Evolutionary conservation across 768 basidiomycete species (phyloP).

Genomic region (Podaxis sp.): DNA sequence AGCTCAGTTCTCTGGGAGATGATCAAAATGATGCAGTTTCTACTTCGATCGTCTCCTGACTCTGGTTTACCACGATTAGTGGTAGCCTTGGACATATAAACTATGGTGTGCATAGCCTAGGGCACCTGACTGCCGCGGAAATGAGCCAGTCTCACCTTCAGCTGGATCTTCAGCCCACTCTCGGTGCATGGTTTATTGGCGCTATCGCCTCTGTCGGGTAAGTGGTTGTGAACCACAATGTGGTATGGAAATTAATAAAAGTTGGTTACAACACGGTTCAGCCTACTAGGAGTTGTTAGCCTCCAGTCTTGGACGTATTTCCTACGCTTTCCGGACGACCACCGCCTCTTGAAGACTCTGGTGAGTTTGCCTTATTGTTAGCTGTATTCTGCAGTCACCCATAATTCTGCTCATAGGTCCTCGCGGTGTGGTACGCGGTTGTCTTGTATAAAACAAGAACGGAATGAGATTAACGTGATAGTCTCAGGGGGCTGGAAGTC

Average conservation of each 20-base stretch:
- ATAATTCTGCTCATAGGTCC: not conserved
- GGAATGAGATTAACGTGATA: not conserved
- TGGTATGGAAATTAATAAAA: not conserved
- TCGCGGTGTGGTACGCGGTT: not conserved
- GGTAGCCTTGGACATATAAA: not conserved
- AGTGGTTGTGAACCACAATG: not conserved
- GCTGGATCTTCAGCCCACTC: slow-evolving; percentile 4
- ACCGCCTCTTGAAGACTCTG: not conserved
- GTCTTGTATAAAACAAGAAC: too few species aligned
- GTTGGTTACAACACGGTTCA: not conserved
- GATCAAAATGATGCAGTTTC: not conserved
- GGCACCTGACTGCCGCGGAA: not conserved
- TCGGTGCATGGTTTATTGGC: slow-evolving; percentile 5
- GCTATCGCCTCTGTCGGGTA: slow-evolving; percentile 8
- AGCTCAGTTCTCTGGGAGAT: not conserved
- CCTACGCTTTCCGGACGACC: slow-evolving; percentile 1
- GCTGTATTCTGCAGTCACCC: not conserved
- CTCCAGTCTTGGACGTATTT: slow-evolving; percentile 6
- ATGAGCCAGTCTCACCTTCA: not conserved
- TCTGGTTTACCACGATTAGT: not conserved
- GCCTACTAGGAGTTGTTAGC: slow-evolving; percentile 3
- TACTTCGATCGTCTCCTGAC: not conserved
- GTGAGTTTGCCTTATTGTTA: not conserved
- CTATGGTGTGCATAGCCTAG: not conserved
- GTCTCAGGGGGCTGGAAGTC: not conserved